Evolutionary conservation across 1,284 basidiomycete species (phyloP).

Genomic region (Serendipita sp.): DNA sequence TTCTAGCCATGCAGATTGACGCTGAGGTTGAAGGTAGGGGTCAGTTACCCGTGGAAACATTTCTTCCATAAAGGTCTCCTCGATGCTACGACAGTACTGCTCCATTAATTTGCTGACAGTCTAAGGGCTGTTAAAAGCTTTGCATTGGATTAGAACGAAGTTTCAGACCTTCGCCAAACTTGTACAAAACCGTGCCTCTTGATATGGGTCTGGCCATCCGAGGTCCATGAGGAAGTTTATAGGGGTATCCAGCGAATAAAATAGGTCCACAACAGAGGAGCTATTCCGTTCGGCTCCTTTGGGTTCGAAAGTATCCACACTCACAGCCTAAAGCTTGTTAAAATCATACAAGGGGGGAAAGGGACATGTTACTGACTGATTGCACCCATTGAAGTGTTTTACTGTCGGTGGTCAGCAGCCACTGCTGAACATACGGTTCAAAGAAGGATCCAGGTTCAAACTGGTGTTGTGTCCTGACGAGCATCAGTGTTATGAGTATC

Average conservation of each 20-base stretch:
- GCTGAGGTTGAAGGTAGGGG: slow-evolving; percentile 54
- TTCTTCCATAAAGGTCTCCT: slow-evolving; percentile 81
- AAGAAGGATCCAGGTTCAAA: slow-evolving; percentile 69
- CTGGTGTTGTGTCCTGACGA: slow-evolving; percentile 35
- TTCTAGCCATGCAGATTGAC: slow-evolving; percentile 83
- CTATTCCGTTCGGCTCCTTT: slow-evolving; percentile 77
- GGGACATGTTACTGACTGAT: slow-evolving; percentile 41
- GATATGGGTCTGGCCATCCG: slow-evolving; percentile 83
- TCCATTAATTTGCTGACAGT: slow-evolving; percentile 85
- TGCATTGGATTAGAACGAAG: not conserved
- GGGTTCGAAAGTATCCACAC: slow-evolving; percentile 82
- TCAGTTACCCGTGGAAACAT: slow-evolving; percentile 80
- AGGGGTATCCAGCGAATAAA: slow-evolving; percentile 85
- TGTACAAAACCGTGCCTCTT: slow-evolving; percentile 83
- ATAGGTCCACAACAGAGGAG: slow-evolving; percentile 91
- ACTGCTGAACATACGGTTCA: slow-evolving; percentile 76
- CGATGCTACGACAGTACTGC: slow-evolving; percentile 79
- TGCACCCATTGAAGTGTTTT: slow-evolving; percentile 94
- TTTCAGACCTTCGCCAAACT: slow-evolving; percentile 59
- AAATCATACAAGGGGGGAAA: slow-evolving; percentile 5
- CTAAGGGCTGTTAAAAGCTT: slow-evolving; percentile 27
- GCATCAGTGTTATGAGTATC: slow-evolving; percentile 1
- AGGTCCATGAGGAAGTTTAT: slow-evolving; percentile 79
- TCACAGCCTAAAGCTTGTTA: slow-evolving; percentile 46
- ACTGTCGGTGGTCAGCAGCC: slow-evolving; percentile 79